These are phyloP conservation scores for Diversispora epigaea DNA, from an alignment of 192 early-diverging fungal genomes.

Conservation along the genomic window DNA sequence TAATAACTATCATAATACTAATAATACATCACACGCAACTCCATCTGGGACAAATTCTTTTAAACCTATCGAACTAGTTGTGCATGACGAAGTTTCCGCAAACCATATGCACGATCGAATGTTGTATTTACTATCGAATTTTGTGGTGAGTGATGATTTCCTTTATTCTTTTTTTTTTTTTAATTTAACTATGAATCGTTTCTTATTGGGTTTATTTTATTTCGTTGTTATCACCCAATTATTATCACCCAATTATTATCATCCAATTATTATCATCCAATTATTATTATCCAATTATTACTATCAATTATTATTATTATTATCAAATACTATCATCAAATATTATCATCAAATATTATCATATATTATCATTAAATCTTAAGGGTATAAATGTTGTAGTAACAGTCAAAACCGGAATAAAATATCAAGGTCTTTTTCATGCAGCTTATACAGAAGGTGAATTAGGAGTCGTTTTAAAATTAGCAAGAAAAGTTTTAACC, in stretches of 20 bases:
- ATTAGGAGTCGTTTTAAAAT: constrained; percentile 61
- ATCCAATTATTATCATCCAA: background rate
- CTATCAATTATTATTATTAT: no score
- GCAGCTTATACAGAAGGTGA: constrained; percentile 60
- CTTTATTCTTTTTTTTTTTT: background rate
- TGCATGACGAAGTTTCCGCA: constrained; percentile 35
- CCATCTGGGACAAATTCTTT: background rate
- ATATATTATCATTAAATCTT: background rate
- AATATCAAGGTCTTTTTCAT: constrained; percentile 72
- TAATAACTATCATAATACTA: constrained; percentile 17
- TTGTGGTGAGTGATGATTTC: constrained; percentile 56
- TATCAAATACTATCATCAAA: background rate
- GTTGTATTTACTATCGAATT: constrained; percentile 62
- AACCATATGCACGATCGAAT: constrained; percentile 64
- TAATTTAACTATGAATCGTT: background rate
- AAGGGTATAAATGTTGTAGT: constrained; percentile 70
- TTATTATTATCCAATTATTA: background rate
- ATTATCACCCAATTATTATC: no score
- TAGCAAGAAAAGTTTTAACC: constrained; percentile 49
- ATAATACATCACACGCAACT: background rate
- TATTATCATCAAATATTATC: background rate
- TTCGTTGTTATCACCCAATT: no score
- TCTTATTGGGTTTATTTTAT: no score
- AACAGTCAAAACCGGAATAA: constrained; percentile 54
- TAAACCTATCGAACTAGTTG: constrained; percentile 34